Conservation (phyloP, 140 eudicot genomes). For the Flaveria floridana region DNA sequence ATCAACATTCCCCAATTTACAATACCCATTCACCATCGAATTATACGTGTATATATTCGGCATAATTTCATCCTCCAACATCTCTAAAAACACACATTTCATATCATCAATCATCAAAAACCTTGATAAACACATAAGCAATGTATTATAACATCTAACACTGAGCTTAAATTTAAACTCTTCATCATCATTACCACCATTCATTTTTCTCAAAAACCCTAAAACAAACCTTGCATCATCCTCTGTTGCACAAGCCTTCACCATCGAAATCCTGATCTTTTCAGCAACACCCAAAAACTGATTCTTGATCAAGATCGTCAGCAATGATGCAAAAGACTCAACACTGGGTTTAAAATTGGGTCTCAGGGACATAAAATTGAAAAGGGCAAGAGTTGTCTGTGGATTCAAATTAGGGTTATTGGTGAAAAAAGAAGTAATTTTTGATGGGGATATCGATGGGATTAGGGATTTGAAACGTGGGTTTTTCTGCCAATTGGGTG, state of each 20-base stretch:
- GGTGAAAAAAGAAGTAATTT: slow-evolving; percentile 46
- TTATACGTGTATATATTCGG: slow-evolving; percentile 74
- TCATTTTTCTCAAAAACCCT: slow-evolving; percentile 44
- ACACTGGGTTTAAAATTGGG: slow-evolving; percentile 57
- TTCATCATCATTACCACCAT: slow-evolving; percentile 32
- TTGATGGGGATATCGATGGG: slow-evolving; percentile 49
- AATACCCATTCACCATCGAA: slow-evolving; percentile 74
- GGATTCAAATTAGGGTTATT: slow-evolving; percentile 57
- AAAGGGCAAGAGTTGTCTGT: slow-evolving; percentile 49
- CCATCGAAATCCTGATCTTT: slow-evolving; percentile 54
- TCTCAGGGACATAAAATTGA: slow-evolving; percentile 40
- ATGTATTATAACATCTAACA: slow-evolving; percentile 62
- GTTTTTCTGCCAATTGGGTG: slow-evolving; percentile 64
- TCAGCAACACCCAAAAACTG: slow-evolving; percentile 47
- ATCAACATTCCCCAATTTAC: slow-evolving; percentile 69
- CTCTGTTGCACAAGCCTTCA: slow-evolving; percentile 54
- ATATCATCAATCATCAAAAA: slow-evolving; percentile 64
- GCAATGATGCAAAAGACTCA: slow-evolving; percentile 48
- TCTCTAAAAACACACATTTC: slow-evolving; percentile 60
- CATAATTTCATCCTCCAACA: slow-evolving; percentile 53
- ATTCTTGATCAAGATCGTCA: slow-evolving; percentile 44
- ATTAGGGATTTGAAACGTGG: slow-evolving; percentile 48
- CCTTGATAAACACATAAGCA: slow-evolving; percentile 67
- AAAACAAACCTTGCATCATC: slow-evolving; percentile 57
- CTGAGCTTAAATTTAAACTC: slow-evolving; percentile 41